These are phyloP conservation scores for Trichoderma atrobrunneum DNA, from an alignment of 2,329 filamentous ascomycete species.

Conservation along the genomic window DNA sequence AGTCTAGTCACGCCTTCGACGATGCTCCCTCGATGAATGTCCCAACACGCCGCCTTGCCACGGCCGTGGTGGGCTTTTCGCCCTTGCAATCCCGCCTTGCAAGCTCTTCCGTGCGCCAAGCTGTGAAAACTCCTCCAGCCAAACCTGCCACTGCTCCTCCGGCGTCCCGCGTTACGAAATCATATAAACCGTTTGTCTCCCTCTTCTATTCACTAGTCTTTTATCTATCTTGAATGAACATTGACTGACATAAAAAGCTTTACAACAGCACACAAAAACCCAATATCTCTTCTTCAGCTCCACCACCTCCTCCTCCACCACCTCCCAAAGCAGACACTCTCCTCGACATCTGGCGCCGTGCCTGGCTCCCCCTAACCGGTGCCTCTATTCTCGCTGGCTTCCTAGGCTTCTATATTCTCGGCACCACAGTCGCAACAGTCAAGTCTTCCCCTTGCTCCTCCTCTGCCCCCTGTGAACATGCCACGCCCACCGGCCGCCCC, in stretches of 20 bases:
- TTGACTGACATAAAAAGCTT: neutral
- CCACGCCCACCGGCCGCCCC: slow-evolving; percentile 48
- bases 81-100: slow-evolving; percentile 30
- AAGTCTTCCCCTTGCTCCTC: slow-evolving; percentile 26
- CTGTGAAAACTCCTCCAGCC: slow-evolving; percentile 21
- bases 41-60: slow-evolving; percentile 28
- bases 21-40: slow-evolving; percentile 31
- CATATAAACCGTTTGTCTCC: slow-evolving; percentile 33
- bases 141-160: slow-evolving; percentile 7
- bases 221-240: neutral
- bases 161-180: slow-evolving; percentile 27
- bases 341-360: slow-evolving; percentile 37
- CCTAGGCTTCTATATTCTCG: slow-evolving; percentile 48
- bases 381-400: slow-evolving; percentile 44
- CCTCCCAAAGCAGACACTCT: slow-evolving; percentile 33
- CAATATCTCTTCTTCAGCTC: slow-evolving; percentile 6
- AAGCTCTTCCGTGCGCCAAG: slow-evolving; percentile 28
- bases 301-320: slow-evolving; percentile 23
- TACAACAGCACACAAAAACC: slow-evolving; percentile 2
- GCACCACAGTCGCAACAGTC: slow-evolving; percentile 38
- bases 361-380: slow-evolving; percentile 46
- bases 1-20: neutral
- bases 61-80: slow-evolving; percentile 12
- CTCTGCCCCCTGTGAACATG: slow-evolving; percentile 32
- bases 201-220: neutral